A percentile compares a stretch with the other conserved stretches of the same genome.
Conservation (phyloP, 441 rosid species). For the Syzygium malaccense region DNA sequence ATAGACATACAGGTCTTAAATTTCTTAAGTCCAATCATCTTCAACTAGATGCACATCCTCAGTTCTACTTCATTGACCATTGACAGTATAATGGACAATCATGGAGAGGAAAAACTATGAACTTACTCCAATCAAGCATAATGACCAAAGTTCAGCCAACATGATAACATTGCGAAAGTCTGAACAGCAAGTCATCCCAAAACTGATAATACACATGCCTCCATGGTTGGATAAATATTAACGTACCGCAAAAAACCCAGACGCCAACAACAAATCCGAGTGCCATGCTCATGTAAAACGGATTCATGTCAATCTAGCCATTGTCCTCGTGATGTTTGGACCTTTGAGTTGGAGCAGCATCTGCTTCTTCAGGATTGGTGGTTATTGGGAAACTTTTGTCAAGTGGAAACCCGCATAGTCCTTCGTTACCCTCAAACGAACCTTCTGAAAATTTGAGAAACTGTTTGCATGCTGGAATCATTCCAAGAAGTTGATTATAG, state of each 20-base stretch:
- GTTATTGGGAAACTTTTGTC: not conserved
- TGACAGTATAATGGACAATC: not conserved
- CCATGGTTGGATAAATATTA: not conserved
- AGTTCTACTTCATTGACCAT: not conserved
- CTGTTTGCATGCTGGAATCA: not conserved
- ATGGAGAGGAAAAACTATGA: not conserved
- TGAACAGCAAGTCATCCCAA: not conserved
- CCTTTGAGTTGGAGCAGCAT: not conserved
- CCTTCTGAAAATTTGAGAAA: not conserved
- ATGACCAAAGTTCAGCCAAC: not conserved
- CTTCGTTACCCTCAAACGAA: not conserved
- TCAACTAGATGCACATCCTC: too few species aligned
- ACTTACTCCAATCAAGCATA: not conserved
- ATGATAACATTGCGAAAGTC: not conserved
- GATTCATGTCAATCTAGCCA: not conserved
- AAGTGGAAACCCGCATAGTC: not conserved
- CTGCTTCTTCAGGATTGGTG: not conserved
- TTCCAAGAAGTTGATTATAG: not conserved
- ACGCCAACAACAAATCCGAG: not conserved
- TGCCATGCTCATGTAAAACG: not conserved
- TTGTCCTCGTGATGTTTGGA: not conserved
- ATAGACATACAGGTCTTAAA: not conserved
- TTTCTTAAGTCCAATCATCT: too few species aligned
- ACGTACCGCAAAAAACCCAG: accelerated
- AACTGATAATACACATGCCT: not conserved